A percentile compares a stretch with the other conserved stretches of the same genome.
phyloP scores from a whole-genome alignment of 2,329 filamentous ascomycete species.

The Ophiostoma montium region DNA sequence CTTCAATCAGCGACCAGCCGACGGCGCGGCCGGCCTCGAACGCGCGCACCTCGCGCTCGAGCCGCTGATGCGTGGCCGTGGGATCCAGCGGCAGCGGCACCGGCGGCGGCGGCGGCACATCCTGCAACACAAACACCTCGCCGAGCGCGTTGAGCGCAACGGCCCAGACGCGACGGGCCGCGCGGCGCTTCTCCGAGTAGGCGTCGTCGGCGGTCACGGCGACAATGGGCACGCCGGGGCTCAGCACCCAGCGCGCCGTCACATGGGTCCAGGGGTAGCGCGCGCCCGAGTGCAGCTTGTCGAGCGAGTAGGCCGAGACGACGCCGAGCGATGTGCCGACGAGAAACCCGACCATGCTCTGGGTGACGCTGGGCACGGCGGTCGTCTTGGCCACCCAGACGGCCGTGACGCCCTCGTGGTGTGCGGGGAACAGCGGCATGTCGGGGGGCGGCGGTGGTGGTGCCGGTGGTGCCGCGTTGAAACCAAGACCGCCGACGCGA shows the following conservation, averaged over 20 bases:
- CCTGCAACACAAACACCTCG: slow-evolving; percentile 73
- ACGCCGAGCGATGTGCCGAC: slow-evolving; percentile 73
- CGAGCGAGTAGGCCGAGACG: slow-evolving; percentile 68
- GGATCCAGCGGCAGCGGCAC: slow-evolving; percentile 12
- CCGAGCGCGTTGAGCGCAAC: slow-evolving; percentile 86
- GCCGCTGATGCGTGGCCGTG: background rate
- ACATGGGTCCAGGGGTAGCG: slow-evolving; percentile 60
- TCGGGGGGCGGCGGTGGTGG: slow-evolving; percentile 55
- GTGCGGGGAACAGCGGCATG: slow-evolving; percentile 60
- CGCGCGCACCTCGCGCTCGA: slow-evolving; percentile 40
- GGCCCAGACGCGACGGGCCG: slow-evolving; percentile 68
- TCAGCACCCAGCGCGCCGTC: slow-evolving; percentile 78
- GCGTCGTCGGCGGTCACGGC: slow-evolving; percentile 71
- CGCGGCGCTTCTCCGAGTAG: slow-evolving; percentile 57
- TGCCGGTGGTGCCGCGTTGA: too few species aligned
- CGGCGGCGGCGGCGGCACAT: slow-evolving; percentile 41
- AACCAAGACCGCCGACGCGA: slow-evolving; percentile 42
- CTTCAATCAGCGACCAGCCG: slow-evolving; percentile 69
- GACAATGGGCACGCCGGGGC: slow-evolving; percentile 78
- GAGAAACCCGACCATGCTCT: slow-evolving; percentile 68
- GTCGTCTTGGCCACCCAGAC: slow-evolving; percentile 85
- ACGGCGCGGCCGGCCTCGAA: slow-evolving; percentile 71
- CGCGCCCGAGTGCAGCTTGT: slow-evolving; percentile 41
- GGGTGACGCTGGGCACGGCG: slow-evolving; percentile 54
- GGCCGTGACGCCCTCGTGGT: slow-evolving; percentile 57